phyloP scores from a whole-genome alignment of 2,329 filamentous ascomycete genomes.

The Nigrograna mackinnonii region DNA sequence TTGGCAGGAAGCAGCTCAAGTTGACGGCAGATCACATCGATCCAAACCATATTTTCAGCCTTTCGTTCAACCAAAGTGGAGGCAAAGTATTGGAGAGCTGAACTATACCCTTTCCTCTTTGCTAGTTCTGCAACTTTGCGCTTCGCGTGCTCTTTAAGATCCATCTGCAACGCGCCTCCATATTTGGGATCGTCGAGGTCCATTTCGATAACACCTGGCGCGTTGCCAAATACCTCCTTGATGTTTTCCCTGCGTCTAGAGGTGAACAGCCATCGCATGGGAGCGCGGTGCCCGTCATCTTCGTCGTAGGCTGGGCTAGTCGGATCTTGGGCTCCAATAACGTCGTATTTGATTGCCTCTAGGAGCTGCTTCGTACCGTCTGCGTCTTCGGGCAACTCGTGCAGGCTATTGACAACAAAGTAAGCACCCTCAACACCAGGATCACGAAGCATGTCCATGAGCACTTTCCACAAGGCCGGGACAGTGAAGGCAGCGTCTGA shows the following conservation, averaged over 20 bases:
- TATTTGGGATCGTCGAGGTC: not conserved
- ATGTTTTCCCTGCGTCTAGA: not conserved
- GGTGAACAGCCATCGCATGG: slow-evolving; percentile 1
- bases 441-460: slow-evolving; percentile 18
- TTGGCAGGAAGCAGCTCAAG: not conserved
- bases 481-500: slow-evolving; percentile 15
- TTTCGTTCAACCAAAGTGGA: not conserved
- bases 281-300: not conserved
- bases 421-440: slow-evolving; percentile 13
- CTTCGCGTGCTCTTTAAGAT: not conserved
- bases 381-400: slow-evolving; percentile 23
- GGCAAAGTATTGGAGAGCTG: not conserved
- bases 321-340: not conserved
- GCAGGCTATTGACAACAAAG: slow-evolving; percentile 20
- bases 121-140: not conserved
- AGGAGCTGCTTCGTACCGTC: not conserved
- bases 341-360: not conserved
- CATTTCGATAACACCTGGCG: not conserved
- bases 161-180: not conserved
- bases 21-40: not conserved
- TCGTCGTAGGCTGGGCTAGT: not conserved
- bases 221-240: not conserved
- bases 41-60: not conserved
- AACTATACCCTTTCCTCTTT: not conserved
- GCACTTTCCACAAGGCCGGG: slow-evolving; percentile 18